These are phyloP conservation scores for Cyberlindnera meyerae DNA, from an alignment of 805 yeast species.

Conservation along the genomic window DNA sequence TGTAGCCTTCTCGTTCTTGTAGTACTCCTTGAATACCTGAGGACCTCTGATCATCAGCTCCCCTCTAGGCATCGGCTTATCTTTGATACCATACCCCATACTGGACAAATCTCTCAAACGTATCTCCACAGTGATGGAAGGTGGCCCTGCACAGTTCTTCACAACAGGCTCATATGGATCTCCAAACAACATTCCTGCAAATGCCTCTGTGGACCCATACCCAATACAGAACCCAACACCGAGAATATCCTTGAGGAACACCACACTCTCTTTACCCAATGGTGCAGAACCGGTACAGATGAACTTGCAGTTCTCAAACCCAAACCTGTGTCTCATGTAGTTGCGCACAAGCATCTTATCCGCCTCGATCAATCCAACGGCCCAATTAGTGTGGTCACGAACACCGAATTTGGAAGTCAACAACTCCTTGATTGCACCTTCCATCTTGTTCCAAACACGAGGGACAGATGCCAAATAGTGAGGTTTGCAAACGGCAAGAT, in stretches of 20 bases:
- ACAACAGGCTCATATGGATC: conserved; percentile 46
- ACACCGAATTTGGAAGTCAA: conserved; percentile 4
- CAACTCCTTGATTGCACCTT: conserved; percentile 44
- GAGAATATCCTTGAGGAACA: conserved; percentile 52
- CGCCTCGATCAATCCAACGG: conserved; percentile 1
- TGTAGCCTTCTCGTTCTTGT: conserved; percentile 50
- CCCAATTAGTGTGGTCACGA: conserved; percentile 2
- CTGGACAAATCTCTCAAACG: conserved; percentile 56
- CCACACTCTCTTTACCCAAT: conserved; percentile 51
- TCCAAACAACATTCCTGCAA: conserved; percentile 48
- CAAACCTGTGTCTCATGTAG: conserved; percentile 38
- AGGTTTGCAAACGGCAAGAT: conserved; percentile 49
- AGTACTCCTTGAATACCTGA: conserved; percentile 52
- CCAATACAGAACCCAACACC: conserved; percentile 47
- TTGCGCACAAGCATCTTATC: conserved; percentile 20
- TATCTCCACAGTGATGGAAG: conserved; percentile 47
- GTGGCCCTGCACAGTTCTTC: conserved; percentile 51
- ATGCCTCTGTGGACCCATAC: conserved; percentile 68
- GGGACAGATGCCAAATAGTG: conserved; percentile 52
- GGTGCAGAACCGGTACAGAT: conserved; percentile 64
- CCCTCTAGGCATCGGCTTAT: conserved; percentile 43
- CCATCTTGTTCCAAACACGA: conserved; percentile 55
- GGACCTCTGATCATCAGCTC: conserved; percentile 63
- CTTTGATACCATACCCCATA: conserved; percentile 42
- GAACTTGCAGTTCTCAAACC: conserved; percentile 37